Percentiles rank a stretch among this genome's conserved stretches.
phyloP scores from a whole-genome alignment of 1,284 basidiomycete species.

The Malassezia pachydermatis region DNA sequence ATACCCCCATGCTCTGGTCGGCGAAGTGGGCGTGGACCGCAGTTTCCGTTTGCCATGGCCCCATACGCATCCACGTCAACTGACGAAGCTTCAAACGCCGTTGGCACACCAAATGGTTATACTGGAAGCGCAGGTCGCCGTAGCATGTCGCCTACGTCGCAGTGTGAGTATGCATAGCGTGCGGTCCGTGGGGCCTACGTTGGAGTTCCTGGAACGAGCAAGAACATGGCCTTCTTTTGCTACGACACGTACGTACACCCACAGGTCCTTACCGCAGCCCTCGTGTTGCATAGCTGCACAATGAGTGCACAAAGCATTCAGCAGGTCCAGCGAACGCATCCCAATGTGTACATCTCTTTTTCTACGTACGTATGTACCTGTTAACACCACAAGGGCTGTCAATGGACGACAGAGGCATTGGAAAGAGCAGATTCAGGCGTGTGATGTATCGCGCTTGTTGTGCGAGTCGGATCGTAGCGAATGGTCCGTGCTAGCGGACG shows the following conservation, averaged over 20 bases:
- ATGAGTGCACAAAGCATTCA: constrained; percentile 30
- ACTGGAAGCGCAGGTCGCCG: constrained; percentile 27
- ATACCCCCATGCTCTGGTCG: constrained; percentile 32
- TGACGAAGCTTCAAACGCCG: constrained; percentile 34
- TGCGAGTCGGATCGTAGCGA: constrained; percentile 37
- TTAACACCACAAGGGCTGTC: constrained; percentile 24
- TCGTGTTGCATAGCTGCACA: constrained; percentile 42
- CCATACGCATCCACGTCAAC: constrained; percentile 3
- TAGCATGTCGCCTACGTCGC: constrained; percentile 27
- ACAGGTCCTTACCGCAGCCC: too few relatives aligned
- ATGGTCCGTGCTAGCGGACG: constrained; percentile 21
- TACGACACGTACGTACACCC: constrained; percentile 14
- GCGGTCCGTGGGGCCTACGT: constrained; percentile 30
- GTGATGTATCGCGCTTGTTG: constrained; percentile 23
- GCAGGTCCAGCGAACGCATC: constrained; percentile 25
- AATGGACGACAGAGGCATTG: constrained; percentile 29
- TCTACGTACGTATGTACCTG: constrained; percentile 17
- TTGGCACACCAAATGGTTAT: constrained; percentile 35
- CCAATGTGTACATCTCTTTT: constrained; percentile 39
- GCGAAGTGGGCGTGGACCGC: constrained; percentile 41
- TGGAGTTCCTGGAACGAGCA: constrained; percentile 20
- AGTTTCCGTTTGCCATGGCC: constrained; percentile 31
- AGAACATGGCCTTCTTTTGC: not conserved
- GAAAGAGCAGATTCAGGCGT: constrained; percentile 21
- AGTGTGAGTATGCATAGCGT: constrained; percentile 43